A percentile compares a stretch with the other conserved stretches of the same genome.
Conservation (phyloP, 306 rosid species). For the Acacia confusa region DNA sequence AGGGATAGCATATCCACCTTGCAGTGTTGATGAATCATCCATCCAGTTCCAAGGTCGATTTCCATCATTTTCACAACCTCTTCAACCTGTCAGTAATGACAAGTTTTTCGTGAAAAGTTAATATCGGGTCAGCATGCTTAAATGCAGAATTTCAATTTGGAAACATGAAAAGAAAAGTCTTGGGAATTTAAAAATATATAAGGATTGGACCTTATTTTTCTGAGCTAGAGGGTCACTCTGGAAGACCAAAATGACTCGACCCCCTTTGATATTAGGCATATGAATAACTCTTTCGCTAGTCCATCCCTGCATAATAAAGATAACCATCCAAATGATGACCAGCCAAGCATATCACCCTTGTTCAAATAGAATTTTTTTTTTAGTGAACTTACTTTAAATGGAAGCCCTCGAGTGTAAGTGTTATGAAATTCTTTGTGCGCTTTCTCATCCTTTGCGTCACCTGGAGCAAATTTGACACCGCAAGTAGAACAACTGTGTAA, state of each 20-base stretch:
- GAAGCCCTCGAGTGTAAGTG: slow-evolving; percentile 58
- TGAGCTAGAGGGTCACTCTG: slow-evolving; percentile 57
- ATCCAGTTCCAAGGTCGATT: slow-evolving; percentile 53
- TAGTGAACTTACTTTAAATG: slow-evolving; percentile 49
- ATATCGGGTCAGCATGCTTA: neutral
- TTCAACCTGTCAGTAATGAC: slow-evolving; percentile 46
- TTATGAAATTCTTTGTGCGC: slow-evolving; percentile 70
- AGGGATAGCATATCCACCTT: slow-evolving; percentile 49
- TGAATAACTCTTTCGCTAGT: slow-evolving; percentile 22
- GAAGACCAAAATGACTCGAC: slow-evolving; percentile 58
- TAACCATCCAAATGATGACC: neutral
- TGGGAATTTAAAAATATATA: neutral
- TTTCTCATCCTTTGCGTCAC: slow-evolving; percentile 66
- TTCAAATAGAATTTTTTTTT: neutral
- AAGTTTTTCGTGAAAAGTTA: neutral
- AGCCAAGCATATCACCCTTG: neutral
- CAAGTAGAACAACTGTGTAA: slow-evolving; percentile 59
- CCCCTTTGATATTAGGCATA: slow-evolving; percentile 27
- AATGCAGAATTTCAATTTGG: neutral
- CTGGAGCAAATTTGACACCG: slow-evolving; percentile 67
- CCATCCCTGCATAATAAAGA: neutral
- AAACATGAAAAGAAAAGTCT: neutral
- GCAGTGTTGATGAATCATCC: slow-evolving; percentile 63
- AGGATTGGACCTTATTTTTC: slow-evolving; percentile 55
- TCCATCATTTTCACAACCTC: slow-evolving; percentile 80